phyloP scores from a whole-genome alignment of 2,329 filamentous ascomycete genomes.

The Xylariales sp. region DNA sequence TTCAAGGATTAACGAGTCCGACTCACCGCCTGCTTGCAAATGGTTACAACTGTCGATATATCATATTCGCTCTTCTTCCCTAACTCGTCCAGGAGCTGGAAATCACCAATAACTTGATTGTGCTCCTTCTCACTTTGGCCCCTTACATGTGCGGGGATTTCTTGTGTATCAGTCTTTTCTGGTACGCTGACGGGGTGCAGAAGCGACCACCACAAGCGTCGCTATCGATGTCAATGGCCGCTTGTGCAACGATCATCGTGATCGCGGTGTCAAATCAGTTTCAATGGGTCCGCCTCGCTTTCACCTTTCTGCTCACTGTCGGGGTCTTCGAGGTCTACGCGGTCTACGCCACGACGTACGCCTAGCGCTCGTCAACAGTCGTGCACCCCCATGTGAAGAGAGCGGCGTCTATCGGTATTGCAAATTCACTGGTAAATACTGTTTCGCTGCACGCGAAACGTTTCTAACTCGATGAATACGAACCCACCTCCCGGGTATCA shows the following conservation, averaged over 20 bases:
- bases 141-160: background rate
- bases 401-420: constrained; percentile 12
- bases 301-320: constrained; percentile 7
- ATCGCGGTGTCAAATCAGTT: constrained; percentile 1
- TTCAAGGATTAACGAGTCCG: constrained; percentile 2
- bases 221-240: background rate
- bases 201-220: background rate
- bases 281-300: constrained; percentile 10
- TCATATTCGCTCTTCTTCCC: constrained; percentile 5
- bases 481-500: constrained; percentile 8
- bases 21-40: constrained; percentile 2
- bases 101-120: background rate
- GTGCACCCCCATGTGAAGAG: constrained; percentile 8
- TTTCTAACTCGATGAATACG: constrained; percentile 14
- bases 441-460: constrained; percentile 13
- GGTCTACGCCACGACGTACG: constrained; percentile 10
- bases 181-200: constrained; percentile 3
- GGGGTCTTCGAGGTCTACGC: constrained; percentile 10
- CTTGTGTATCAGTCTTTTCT: constrained; percentile 1
- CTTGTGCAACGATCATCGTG: background rate
- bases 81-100: constrained; percentile 3
- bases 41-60: background rate
- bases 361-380: constrained; percentile 9
- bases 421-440: constrained; percentile 11
- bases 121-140: background rate